Evolutionary conservation across 2,329 filamentous ascomycete genomes (phyloP).

Genomic region (Madurella fahalii): DNA sequence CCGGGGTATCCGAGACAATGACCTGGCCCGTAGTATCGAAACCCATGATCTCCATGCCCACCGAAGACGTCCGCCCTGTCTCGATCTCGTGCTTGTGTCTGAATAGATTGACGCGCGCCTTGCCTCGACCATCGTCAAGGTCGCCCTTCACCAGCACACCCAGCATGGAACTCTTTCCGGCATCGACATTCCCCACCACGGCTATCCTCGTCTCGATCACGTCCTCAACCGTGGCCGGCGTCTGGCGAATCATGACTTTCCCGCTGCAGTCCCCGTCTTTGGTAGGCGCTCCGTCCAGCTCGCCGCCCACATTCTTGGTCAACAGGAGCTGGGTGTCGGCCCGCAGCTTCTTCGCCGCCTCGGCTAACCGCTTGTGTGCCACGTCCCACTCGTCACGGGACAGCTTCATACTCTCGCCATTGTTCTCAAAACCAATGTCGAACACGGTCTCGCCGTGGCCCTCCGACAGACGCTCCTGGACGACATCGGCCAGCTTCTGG

Average conservation of each 20-base stretch:
- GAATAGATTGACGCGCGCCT: slow-evolving; percentile 91
- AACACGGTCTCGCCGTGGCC: slow-evolving; percentile 87
- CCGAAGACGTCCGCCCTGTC: slow-evolving; percentile 88
- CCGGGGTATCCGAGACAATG: slow-evolving; percentile 74
- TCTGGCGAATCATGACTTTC: slow-evolving; percentile 79
- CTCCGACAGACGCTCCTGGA: slow-evolving; percentile 70
- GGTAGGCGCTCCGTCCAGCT: slow-evolving; percentile 63
- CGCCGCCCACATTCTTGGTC: slow-evolving; percentile 84
- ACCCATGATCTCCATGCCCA: slow-evolving; percentile 98
- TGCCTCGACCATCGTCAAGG: slow-evolving; percentile 89
- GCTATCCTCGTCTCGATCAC: slow-evolving; percentile 95
- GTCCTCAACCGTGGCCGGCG: slow-evolving; percentile 71
- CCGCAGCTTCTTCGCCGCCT: slow-evolving; percentile 59
- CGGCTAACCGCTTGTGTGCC: slow-evolving; percentile 62
- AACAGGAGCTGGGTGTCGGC: slow-evolving; percentile 79
- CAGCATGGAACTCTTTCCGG: slow-evolving; percentile 93
- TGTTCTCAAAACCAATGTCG: slow-evolving; percentile 88
- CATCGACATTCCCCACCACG: slow-evolving; percentile 96
- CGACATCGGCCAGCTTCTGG: slow-evolving; percentile 58
- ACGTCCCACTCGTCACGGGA: slow-evolving; percentile 69
- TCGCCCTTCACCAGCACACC: slow-evolving; percentile 94
- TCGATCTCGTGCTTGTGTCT: slow-evolving; percentile 98
- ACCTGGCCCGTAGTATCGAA: slow-evolving; percentile 86
- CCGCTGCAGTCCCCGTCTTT: slow-evolving; percentile 74
- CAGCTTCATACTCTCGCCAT: slow-evolving; percentile 78